phyloP scores from a whole-genome alignment of 1,139 yeast genomes.

The Komagataea norvegica region DNA sequence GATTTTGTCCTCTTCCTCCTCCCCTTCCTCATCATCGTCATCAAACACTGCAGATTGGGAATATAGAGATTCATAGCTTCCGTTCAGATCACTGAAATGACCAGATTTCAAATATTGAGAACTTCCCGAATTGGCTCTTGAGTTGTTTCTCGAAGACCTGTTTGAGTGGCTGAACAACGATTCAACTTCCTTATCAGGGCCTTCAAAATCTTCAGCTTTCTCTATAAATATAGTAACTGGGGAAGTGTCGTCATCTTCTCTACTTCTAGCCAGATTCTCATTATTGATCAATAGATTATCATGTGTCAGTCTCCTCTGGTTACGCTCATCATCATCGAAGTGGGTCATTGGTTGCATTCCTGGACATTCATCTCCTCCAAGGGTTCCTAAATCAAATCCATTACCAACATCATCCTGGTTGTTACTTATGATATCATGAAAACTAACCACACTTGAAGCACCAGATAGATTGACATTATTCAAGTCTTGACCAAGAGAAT shows the following conservation, averaged over 20 bases:
- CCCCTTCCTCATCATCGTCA: constrained; percentile 7
- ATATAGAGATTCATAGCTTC: neutral
- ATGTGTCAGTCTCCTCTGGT: constrained; percentile 9
- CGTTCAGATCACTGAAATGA: constrained; percentile 11
- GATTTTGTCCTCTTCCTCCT: neutral
- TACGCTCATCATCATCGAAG: constrained; percentile 1
- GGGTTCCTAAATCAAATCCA: neutral
- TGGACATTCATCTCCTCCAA: constrained; percentile 7
- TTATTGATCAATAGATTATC: constrained; percentile 13
- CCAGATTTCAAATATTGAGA: constrained; percentile 21
- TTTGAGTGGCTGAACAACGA: constrained; percentile 24
- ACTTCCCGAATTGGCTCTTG: constrained; percentile 17
- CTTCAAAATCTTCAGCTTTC: constrained; percentile 15
- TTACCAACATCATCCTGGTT: neutral
- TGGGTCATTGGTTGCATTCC: neutral
- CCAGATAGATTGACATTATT: constrained; percentile 8
- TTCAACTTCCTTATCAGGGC: constrained; percentile 16
- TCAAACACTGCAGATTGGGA: neutral
- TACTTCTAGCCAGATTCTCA: constrained; percentile 1
- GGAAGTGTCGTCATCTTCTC: constrained; percentile 6
- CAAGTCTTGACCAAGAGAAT: constrained; percentile 3
- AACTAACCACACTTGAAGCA: constrained; percentile 11
- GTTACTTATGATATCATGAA: constrained; percentile 15
- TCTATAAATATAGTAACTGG: constrained; percentile 23
- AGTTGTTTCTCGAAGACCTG: constrained; percentile 20